Evolutionary conservation across 305 asterid species (phyloP), one percentile per base, ranked within the genome.

Genomic region (Solanum hybrid): DNA sequence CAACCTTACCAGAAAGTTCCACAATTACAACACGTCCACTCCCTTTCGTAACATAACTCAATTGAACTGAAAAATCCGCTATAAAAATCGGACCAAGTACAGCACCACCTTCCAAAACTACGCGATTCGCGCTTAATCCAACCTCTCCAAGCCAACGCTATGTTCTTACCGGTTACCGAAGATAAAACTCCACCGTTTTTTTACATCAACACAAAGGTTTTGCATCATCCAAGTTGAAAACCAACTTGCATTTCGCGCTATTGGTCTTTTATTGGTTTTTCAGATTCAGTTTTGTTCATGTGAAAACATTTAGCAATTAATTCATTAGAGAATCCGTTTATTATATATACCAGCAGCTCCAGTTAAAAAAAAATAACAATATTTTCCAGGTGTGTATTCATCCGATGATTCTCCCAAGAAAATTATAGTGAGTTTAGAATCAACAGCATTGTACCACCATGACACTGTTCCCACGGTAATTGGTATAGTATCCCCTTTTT

Each of bases 381-480:
- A 92, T 7, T 69, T 89, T 14, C 95, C 95, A 0, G 93, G 91
- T 5, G 72, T 89, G 26, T 93, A 90, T 1, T 36, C 89, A 45
- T 38, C 79, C 17, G 92, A 64, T 0, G 73, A 93, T 90, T 92
- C 93, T 71, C 95, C 96, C 7, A 95, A 90, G 91, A 91, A 93
- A 26, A 95, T 40, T 13, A 95, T 32, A 72, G 69, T 86, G n/a
- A 45, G 2, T 29, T 91, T 92, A 2, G 92, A 78, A 78, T 90
- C 91, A 4, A 91, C 94, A 6, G 66, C 92, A 88, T 93, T 94
- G 91, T 88, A 95, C 95, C 95, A 95, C 98, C 98, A 95, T 1
- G 98, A 91, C 15, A 91, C 82, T 27, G 78, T 26, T 12, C 95
- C 97, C 5, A 86, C 2, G 0, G 87, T 72, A n/a, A 95, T 90